phyloP scores from a whole-genome alignment of 177 flowering plant species.

The Vitis hybrid region DNA sequence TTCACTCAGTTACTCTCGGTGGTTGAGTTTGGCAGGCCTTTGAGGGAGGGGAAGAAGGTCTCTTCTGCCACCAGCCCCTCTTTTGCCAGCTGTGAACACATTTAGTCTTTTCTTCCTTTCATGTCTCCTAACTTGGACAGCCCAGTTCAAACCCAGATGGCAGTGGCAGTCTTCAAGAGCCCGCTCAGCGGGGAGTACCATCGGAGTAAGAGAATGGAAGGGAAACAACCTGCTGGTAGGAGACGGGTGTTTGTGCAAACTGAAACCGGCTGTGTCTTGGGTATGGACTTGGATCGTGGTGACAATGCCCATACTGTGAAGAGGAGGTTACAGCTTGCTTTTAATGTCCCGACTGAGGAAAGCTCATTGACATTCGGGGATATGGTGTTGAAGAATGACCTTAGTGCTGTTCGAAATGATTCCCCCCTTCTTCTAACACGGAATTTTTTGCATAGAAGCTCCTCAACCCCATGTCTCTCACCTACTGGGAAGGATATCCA shows the following conservation, averaged over 20 bases:
- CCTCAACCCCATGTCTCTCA: constrained; percentile 72
- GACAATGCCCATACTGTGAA: constrained; percentile 78
- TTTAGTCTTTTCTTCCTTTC: constrained; percentile 13
- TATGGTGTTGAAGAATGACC: constrained; percentile 64
- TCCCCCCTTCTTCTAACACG: constrained; percentile 61
- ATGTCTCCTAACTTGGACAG: constrained; percentile 62
- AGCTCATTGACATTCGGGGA: constrained; percentile 71
- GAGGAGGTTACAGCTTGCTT: constrained; percentile 62
- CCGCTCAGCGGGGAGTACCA: constrained; percentile 50
- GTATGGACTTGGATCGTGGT: constrained; percentile 65
- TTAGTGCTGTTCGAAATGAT: constrained; percentile 63
- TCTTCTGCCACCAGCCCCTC: constrained; percentile 29
- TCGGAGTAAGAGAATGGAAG: constrained; percentile 38
- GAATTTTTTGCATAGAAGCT: constrained; percentile 61
- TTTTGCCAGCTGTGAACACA: constrained; percentile 17
- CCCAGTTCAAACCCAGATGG: constrained; percentile 71
- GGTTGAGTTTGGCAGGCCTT: constrained; percentile 27
- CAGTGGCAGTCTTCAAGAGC: constrained; percentile 52
- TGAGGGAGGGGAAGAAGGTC: constrained; percentile 33
- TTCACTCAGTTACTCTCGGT: constrained; percentile 10
- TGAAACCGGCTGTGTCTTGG: constrained; percentile 73
- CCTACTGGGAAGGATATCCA: constrained; percentile 60
- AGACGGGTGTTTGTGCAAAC: constrained; percentile 77
- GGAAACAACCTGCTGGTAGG: constrained; percentile 45
- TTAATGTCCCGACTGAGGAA: constrained; percentile 65